Evolutionary conservation across 2,329 filamentous ascomycete species (phyloP).

Genomic region (Penicillium sp.): DNA sequence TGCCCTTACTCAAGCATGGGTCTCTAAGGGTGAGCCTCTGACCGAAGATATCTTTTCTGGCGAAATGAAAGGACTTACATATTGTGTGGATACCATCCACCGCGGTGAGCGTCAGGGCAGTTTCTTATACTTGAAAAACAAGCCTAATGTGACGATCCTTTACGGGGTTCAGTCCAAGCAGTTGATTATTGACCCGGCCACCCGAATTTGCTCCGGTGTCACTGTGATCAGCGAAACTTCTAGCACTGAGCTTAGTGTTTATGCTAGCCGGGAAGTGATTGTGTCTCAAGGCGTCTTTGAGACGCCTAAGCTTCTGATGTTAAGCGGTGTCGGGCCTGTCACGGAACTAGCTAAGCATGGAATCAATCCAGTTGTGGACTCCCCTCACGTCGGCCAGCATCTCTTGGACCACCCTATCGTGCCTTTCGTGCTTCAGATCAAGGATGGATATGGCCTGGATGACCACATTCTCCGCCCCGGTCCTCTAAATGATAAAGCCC

Average conservation of each 20-base stretch:
- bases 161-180: conserved; percentile 54
- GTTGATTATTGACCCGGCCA: conserved; percentile 53
- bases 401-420: conserved; percentile 45
- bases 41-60: conserved; percentile 59
- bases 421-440: conserved; percentile 45
- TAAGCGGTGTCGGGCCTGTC: conserved; percentile 52
- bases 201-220: conserved; percentile 51
- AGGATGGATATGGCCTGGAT: conserved; percentile 47
- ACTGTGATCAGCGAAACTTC: conserved; percentile 38
- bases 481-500: conserved; percentile 34
- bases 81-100: conserved; percentile 61
- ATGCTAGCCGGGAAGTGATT: conserved; percentile 53
- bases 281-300: conserved; percentile 57
- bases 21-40: conserved; percentile 54
- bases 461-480: conserved; percentile 44
- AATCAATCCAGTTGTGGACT: conserved; percentile 37
- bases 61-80: conserved; percentile 58
- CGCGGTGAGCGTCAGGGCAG: conserved; percentile 57
- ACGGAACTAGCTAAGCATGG: conserved; percentile 26
- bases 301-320: conserved; percentile 56
- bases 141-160: conserved; percentile 59
- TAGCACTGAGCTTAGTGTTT: conserved; percentile 42
- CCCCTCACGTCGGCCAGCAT: conserved; percentile 32
- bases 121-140: conserved; percentile 55
- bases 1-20: conserved; percentile 54